These are phyloP conservation scores for Tulasnella sp. DNA, from an alignment of 768 basidiomycete species.

Conservation along the genomic window DNA sequence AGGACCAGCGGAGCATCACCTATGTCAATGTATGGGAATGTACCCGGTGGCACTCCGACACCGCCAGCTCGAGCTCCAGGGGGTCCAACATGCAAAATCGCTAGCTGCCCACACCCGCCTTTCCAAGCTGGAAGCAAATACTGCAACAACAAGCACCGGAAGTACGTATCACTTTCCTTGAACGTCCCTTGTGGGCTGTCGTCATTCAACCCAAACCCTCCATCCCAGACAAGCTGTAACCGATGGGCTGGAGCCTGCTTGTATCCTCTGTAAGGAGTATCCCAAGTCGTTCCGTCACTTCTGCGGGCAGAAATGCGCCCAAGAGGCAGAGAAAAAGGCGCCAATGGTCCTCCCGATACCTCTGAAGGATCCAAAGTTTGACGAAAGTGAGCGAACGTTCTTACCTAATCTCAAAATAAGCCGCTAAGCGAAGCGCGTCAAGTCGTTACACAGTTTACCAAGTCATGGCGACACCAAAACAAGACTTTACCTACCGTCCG, in stretches of 20 bases:
- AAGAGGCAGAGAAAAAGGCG: not conserved
- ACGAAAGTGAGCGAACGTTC: not conserved
- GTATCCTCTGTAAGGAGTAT: slow-evolving; percentile 9
- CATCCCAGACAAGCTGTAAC: not conserved
- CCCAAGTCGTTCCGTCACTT: slow-evolving; percentile 9
- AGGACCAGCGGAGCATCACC: too few relatives aligned
- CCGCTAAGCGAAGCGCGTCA: not conserved
- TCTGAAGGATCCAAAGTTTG: slow-evolving; percentile 9
- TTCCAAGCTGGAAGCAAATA: slow-evolving; percentile 2
- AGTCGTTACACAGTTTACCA: slow-evolving; percentile 2
- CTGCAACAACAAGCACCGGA: slow-evolving; percentile 2
- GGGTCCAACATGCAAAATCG: not conserved
- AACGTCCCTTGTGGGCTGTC: too few relatives aligned
- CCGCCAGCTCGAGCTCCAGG: too few relatives aligned
- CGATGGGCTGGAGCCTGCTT: not conserved
- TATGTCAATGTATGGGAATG: too few relatives aligned
- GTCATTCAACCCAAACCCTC: too few relatives aligned
- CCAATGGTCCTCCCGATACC: slow-evolving; percentile 1
- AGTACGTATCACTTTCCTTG: not conserved
- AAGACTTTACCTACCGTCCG: not conserved
- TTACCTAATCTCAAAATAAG: not conserved
- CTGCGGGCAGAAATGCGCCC: slow-evolving; percentile 1
- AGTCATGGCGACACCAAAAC: not conserved
- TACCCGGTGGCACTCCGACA: too few relatives aligned
- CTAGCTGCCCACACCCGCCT: not conserved